Percentiles rank a stretch among this genome's conserved stretches.
phyloP scores from a whole-genome alignment of 83 land plant species.

The Isoetes engelmannii region DNA sequence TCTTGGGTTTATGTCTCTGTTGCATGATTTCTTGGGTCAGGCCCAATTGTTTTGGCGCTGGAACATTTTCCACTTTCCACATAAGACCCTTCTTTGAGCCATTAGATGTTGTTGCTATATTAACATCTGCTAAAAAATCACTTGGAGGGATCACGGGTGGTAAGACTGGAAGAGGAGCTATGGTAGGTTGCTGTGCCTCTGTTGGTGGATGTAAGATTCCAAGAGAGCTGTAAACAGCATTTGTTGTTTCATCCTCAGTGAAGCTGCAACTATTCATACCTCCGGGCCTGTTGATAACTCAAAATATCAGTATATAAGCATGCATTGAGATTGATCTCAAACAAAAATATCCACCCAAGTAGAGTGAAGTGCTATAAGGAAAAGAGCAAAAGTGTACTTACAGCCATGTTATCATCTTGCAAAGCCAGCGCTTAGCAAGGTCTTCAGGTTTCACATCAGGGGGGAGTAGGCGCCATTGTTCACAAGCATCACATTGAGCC shows the following conservation, averaged over 20 bases:
- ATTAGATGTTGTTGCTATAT: too few species aligned
- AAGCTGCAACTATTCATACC: slow-evolving; percentile 70
- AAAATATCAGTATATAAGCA: slow-evolving; percentile 5
- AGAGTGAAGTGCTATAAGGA: neutral
- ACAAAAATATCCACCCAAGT: neutral
- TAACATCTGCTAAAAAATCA: too few species aligned
- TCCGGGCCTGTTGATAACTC: slow-evolving; percentile 42
- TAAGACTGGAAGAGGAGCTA: slow-evolving; percentile 16
- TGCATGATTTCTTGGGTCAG: slow-evolving; percentile 42
- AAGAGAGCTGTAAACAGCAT: slow-evolving; percentile 34
- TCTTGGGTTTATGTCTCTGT: slow-evolving; percentile 21
- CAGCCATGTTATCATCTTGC: slow-evolving; percentile 87
- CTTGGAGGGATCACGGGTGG: too few species aligned
- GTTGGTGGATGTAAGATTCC: slow-evolving; percentile 23
- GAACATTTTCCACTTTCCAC: slow-evolving; percentile 7
- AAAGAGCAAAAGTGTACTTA: slow-evolving; percentile 42
- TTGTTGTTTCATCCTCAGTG: slow-evolving; percentile 65
- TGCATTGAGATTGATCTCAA: neutral
- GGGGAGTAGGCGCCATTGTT: slow-evolving; percentile 82
- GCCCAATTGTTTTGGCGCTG: slow-evolving; percentile 12
- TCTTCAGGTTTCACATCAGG: slow-evolving; percentile 28
- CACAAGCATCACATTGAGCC: slow-evolving; percentile 80
- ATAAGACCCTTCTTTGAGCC: too few species aligned
- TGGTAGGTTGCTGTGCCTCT: slow-evolving; percentile 24
- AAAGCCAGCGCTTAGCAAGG: slow-evolving; percentile 70